Conservation (phyloP, 495 filamentous ascomycete genomes). For the Cercophora sp. region DNA sequence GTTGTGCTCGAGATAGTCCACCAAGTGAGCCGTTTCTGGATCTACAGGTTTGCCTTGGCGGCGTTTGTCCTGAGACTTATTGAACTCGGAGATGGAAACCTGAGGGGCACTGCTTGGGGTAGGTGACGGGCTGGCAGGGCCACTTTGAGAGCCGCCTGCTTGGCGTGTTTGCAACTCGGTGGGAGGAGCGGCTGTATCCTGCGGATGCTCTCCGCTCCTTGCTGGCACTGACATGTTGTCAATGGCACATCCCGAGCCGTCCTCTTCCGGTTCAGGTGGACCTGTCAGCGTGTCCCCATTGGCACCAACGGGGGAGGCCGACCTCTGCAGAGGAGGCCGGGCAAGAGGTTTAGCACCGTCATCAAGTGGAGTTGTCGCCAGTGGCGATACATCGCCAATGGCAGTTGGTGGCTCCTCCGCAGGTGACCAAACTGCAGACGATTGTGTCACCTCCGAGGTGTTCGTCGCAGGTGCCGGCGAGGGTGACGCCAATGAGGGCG, state of each 20-base stretch:
- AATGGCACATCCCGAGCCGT: no score
- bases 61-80: neutral
- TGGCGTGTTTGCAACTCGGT: neutral
- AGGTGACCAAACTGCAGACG: neutral
- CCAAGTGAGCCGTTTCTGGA: slow-evolving; percentile 10
- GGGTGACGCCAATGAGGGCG: neutral
- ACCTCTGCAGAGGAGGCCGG: neutral
- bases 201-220: no score
- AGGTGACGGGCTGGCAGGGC: neutral
- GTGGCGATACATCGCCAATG: neutral
- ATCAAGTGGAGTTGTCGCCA: neutral
- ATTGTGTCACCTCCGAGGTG: neutral
- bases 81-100: neutral
- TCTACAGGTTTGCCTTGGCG: neutral
- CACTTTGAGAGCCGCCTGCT: neutral
- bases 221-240: no score
- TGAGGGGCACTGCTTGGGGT: neutral
- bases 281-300: no score
- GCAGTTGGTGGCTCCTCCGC: neutral
- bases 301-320: no score
- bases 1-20: slow-evolving; percentile 22
- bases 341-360: neutral
- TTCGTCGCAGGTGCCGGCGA: neutral
- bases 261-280: no score
- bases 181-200: no score